These are phyloP conservation scores for Lablab purpureus DNA, from an alignment of 306 rosid species.

Conservation along the genomic window DNA sequence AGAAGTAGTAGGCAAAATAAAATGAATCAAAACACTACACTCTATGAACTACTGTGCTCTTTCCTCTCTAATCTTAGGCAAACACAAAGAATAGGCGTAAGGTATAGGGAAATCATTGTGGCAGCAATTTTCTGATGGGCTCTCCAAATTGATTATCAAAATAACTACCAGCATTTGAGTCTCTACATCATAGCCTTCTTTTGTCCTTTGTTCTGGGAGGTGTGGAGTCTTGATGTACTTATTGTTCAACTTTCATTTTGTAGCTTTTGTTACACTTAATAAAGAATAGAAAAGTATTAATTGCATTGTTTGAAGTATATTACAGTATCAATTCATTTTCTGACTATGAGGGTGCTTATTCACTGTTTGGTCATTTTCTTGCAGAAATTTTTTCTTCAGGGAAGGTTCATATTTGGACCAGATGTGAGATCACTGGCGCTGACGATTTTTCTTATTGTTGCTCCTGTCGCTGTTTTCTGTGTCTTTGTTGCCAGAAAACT, in stretches of 20 bases:
- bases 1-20: background rate
- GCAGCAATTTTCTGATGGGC: constrained; percentile 13
- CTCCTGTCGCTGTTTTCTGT: constrained; percentile 87
- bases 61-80: background rate
- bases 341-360: constrained; percentile 40
- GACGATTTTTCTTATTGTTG: constrained; percentile 88
- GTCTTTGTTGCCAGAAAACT: constrained; percentile 87
- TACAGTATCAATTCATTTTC: constrained; percentile 5
- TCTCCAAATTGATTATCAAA: background rate
- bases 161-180: background rate
- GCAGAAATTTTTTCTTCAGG: constrained; percentile 95
- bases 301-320: constrained; percentile 21
- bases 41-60: background rate
- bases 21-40: background rate
- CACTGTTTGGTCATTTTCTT: constrained; percentile 32
- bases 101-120: background rate
- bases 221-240: constrained; percentile 1
- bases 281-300: background rate
- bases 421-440: constrained; percentile 91
- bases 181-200: background rate
- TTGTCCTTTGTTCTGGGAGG: background rate
- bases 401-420: constrained; percentile 97
- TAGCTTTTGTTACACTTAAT: constrained; percentile 13
- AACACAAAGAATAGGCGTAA: background rate
- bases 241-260: background rate